Conservation (phyloP, 2,329 filamentous ascomycete species). For the Trichoderma endophyticum region DNA sequence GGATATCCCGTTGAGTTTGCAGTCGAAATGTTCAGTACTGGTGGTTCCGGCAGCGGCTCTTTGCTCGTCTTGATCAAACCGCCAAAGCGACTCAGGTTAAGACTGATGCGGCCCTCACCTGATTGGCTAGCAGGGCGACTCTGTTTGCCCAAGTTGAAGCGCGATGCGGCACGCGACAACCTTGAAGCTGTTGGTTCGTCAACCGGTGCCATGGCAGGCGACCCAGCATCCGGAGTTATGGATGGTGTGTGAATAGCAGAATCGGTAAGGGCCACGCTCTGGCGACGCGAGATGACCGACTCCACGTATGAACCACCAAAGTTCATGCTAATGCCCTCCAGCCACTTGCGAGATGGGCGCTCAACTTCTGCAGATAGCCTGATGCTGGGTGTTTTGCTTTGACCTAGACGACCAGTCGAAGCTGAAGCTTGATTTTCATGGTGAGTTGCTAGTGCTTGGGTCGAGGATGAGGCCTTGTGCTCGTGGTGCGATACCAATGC, state of each 20-base stretch:
- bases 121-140: conserved; percentile 58
- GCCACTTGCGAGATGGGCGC: conserved; percentile 45
- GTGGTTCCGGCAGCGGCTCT: conserved; percentile 38
- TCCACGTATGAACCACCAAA: conserved; percentile 33
- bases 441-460: conserved; percentile 10
- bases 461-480: background rate
- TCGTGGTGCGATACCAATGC: background rate
- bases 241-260: conserved; percentile 41
- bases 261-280: conserved; percentile 50
- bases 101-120: conserved; percentile 56
- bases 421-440: conserved; percentile 27
- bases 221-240: conserved; percentile 36
- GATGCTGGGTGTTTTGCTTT: conserved; percentile 46
- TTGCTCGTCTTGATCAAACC: conserved; percentile 48
- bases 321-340: conserved; percentile 33
- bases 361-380: conserved; percentile 57
- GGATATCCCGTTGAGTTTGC: conserved; percentile 27
- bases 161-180: conserved; percentile 56
- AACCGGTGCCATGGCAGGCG: conserved; percentile 41
- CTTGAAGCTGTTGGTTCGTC: conserved; percentile 55
- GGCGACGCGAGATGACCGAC: conserved; percentile 43
- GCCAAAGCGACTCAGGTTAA: conserved; percentile 55
- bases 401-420: conserved; percentile 22
- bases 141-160: conserved; percentile 47
- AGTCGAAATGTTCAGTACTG: conserved; percentile 26